phyloP scores from a whole-genome alignment of 345 rosid species.

The Lumnitzera littorea region DNA sequence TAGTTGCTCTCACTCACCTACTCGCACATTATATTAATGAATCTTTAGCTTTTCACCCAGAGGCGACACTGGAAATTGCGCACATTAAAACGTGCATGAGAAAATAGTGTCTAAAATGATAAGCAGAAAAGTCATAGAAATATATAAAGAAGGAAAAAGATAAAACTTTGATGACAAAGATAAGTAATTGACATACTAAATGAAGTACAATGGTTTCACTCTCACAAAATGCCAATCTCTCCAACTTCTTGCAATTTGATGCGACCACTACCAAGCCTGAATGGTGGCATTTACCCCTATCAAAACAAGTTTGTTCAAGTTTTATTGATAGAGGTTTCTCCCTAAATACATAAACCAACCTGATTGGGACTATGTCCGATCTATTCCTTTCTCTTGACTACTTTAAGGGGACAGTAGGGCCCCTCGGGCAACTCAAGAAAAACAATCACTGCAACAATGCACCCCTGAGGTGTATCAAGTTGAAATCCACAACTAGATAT shows the following conservation, averaged over 20 bases:
- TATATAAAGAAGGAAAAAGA: slow-evolving; percentile 66
- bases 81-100: slow-evolving; percentile 58
- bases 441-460: too few relatives aligned
- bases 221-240: slow-evolving; percentile 72
- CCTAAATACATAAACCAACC: too few relatives aligned
- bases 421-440: too few relatives aligned
- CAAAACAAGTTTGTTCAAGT: slow-evolving; percentile 72
- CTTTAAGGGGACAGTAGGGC: too few relatives aligned
- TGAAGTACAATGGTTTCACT: slow-evolving; percentile 39
- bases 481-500: too few relatives aligned
- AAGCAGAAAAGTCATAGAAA: slow-evolving; percentile 52
- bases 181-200: slow-evolving; percentile 55
- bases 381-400: too few relatives aligned
- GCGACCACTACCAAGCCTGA: slow-evolving; percentile 43
- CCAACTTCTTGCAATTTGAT: slow-evolving; percentile 48
- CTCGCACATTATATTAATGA: too few relatives aligned
- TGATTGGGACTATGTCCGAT: too few relatives aligned
- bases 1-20: too few relatives aligned
- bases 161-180: slow-evolving; percentile 49
- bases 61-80: too few relatives aligned
- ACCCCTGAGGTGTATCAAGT: too few relatives aligned
- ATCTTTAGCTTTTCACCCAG: too few relatives aligned
- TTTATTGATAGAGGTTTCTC: not conserved
- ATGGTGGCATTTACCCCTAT: slow-evolving; percentile 73
- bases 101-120: slow-evolving; percentile 55